Evolutionary conservation across 345 rosid species (phyloP).

Genomic region (Barbarea vulgaris): DNA sequence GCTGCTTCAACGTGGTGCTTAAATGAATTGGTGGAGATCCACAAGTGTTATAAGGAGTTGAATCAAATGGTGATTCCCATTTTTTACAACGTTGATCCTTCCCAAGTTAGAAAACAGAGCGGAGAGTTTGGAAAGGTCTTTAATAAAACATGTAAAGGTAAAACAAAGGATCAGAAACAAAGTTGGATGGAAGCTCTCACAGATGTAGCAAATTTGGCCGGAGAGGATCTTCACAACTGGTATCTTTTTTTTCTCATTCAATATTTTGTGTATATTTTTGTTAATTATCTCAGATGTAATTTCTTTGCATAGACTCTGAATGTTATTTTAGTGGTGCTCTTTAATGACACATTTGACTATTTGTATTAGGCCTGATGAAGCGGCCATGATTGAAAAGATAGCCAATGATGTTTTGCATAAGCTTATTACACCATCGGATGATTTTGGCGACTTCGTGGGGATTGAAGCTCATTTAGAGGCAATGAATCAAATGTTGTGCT

Average conservation of each 20-base stretch:
- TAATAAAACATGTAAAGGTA: neutral
- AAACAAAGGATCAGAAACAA: neutral
- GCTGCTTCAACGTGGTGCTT: conserved; percentile 14
- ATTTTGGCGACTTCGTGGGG: conserved; percentile 30
- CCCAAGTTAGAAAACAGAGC: conserved; percentile 3
- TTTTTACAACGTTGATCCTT: conserved; percentile 28
- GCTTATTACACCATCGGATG: neutral
- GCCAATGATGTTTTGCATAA: conserved; percentile 19
- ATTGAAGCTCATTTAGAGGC: conserved; percentile 22
- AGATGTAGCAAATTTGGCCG: conserved; percentile 11
- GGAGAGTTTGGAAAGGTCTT: neutral
- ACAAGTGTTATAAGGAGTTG: neutral
- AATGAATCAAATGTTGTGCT: neutral
- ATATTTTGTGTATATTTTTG: too few relatives aligned
- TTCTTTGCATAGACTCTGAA: neutral
- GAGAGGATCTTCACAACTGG: conserved; percentile 4
- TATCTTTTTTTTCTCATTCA: neutral
- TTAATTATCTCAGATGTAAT: too few relatives aligned
- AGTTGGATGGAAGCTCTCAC: neutral
- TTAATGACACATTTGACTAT: neutral
- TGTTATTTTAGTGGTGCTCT: neutral
- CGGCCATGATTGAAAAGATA: conserved; percentile 12
- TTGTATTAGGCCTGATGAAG: neutral
- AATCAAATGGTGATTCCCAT: neutral
- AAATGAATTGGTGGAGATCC: conserved; percentile 9